Conservation (phyloP, 805 yeast species). For the Candida morakotiae region DNA sequence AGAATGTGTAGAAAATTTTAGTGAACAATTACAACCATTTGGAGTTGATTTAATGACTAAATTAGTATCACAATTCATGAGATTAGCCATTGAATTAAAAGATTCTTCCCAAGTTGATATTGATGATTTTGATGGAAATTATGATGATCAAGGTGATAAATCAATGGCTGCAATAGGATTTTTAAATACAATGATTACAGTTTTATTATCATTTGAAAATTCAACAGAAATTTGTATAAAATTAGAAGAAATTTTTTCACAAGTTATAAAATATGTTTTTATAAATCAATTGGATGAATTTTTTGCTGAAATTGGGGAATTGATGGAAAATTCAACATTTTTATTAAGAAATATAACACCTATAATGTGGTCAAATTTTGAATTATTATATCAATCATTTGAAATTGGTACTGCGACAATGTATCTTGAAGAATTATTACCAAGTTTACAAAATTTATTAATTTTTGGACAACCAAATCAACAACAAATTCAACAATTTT, state of each 20-base stretch:
- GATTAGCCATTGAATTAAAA: constrained; percentile 37
- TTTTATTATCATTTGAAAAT: constrained; percentile 77
- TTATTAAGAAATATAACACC: constrained; percentile 46
- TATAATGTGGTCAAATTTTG: constrained; percentile 71
- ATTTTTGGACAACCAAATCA: constrained; percentile 45
- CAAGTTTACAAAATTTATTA: constrained; percentile 71
- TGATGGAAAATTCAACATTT: constrained; percentile 49
- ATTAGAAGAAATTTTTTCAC: constrained; percentile 65
- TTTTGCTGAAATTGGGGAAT: constrained; percentile 70
- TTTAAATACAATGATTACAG: constrained; percentile 76
- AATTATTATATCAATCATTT: constrained; percentile 33
- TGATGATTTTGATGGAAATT: constrained; percentile 24
- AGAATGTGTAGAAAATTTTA: constrained; percentile 85
- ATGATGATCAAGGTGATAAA: constrained; percentile 52
- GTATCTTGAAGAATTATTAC: constrained; percentile 71
- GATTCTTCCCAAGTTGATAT: constrained; percentile 43
- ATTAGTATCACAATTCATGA: constrained; percentile 65
- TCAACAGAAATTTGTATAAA: constrained; percentile 60
- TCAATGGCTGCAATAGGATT: constrained; percentile 80
- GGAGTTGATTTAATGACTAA: constrained; percentile 53
- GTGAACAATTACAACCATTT: constrained; percentile 85
- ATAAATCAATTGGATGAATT: constrained; percentile 66
- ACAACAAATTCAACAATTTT: constrained; percentile 25
- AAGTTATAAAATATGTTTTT: constrained; percentile 66
- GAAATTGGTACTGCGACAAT: constrained; percentile 45